A percentile compares a stretch with the other conserved stretches of the same genome.
Conservation (phyloP, 768 basidiomycete species). For the Collybia nuda region DNA sequence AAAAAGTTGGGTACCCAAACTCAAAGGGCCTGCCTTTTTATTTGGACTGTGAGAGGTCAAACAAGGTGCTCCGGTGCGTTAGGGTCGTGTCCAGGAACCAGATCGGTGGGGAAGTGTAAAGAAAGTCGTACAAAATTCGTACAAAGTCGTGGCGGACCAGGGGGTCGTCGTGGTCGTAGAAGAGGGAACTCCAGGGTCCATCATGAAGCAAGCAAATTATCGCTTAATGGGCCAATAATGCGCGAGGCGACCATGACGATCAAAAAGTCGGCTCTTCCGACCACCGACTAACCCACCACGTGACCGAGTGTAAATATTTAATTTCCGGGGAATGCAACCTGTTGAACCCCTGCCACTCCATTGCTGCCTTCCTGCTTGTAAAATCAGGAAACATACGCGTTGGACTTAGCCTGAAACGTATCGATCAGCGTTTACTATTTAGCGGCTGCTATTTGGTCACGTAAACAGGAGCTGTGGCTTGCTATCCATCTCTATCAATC, state of each 20-base stretch:
- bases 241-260: not conserved
- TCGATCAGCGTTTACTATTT: not conserved
- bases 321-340: not conserved
- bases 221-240: constrained; percentile 4
- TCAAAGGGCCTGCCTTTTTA: constrained; percentile 6
- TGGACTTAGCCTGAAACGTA: not conserved
- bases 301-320: constrained; percentile 2
- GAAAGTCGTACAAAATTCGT: constrained; percentile 5
- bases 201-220: not conserved
- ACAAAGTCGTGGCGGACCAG: constrained; percentile 4
- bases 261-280: not conserved
- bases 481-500: not conserved
- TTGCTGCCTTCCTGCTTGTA: not conserved
- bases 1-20: not conserved
- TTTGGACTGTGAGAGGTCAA: not conserved
- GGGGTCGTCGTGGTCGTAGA: constrained; percentile 4
- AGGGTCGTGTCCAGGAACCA: constrained; percentile 17
- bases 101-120: constrained; percentile 2
- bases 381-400: not conserved
- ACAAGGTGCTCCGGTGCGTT: constrained; percentile 6
- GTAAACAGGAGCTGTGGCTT: not conserved
- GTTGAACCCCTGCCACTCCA: not conserved
- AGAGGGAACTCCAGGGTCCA: not conserved
- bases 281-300: not conserved
- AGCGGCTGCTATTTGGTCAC: not conserved